Evolutionary conservation across 768 basidiomycete species (phyloP).

Genomic region (Naematelia encephala): DNA sequence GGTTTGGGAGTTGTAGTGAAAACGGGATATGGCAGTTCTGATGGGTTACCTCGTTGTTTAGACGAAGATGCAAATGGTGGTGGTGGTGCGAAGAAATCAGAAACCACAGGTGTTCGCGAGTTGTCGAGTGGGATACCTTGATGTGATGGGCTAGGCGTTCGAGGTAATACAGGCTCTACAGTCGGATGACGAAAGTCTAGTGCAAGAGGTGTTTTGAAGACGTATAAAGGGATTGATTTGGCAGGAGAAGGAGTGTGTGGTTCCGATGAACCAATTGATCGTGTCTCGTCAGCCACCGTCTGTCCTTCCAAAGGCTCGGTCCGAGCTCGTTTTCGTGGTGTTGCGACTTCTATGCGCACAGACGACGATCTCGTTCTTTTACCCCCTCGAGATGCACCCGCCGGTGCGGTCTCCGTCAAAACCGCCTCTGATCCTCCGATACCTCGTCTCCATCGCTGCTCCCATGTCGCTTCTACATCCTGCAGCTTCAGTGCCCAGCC

Average conservation of each 20-base stretch:
- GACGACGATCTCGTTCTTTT: neutral
- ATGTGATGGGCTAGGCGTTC: constrained; percentile 35
- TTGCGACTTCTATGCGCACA: neutral
- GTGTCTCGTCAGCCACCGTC: constrained; percentile 2
- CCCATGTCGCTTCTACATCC: neutral
- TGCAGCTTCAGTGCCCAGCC: constrained; percentile 1
- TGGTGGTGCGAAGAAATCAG: constrained; percentile 23
- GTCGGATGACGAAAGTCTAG: constrained; percentile 4
- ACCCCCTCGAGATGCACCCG: neutral
- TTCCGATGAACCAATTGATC: constrained; percentile 1
- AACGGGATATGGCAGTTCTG: constrained; percentile 17
- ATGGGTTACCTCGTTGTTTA: neutral
- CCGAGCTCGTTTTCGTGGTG: constrained; percentile 13
- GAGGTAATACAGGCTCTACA: constrained; percentile 14
- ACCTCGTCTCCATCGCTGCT: neutral
- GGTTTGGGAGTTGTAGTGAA: constrained; percentile 40
- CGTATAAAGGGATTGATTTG: constrained; percentile 8
- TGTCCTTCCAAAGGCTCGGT: neutral
- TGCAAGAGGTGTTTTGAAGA: constrained; percentile 11
- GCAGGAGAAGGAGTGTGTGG: constrained; percentile 33
- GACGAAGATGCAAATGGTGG: constrained; percentile 5
- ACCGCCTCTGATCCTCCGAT: no score
- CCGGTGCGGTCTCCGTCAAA: no score
- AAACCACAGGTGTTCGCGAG: constrained; percentile 20
- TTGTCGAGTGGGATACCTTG: constrained; percentile 32